Conservation (phyloP, 345 rosid genomes). For the Theobroma cacao region DNA sequence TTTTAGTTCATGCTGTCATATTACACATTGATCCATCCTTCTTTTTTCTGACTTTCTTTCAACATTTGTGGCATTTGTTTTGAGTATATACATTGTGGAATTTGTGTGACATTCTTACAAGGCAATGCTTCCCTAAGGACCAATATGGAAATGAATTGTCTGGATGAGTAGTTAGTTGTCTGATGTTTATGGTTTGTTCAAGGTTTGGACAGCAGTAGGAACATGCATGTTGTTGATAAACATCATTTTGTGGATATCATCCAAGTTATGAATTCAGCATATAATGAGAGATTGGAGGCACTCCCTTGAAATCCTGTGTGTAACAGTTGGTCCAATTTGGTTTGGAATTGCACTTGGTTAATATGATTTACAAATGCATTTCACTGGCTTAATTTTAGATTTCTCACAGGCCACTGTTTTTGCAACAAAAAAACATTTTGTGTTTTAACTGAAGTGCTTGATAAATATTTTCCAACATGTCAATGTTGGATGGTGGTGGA, state of each 20-base stretch:
- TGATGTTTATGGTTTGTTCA: background rate
- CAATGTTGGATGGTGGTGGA: slow-evolving; percentile 11
- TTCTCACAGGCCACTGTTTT: background rate
- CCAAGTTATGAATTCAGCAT: background rate
- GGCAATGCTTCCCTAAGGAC: background rate
- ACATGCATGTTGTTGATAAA: background rate
- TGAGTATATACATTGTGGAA: background rate
- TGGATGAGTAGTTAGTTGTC: background rate
- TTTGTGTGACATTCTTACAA: background rate
- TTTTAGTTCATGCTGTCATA: background rate
- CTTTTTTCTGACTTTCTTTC: background rate
- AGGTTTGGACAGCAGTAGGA: background rate
- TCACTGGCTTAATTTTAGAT: background rate
- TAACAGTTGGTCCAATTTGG: background rate
- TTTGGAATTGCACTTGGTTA: background rate
- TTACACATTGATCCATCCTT: background rate
- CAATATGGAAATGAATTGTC: background rate
- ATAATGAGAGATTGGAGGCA: background rate
- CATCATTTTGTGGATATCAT: background rate
- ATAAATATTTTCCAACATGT: background rate
- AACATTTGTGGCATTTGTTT: background rate
- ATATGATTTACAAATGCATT: background rate
- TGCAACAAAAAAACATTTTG: background rate
- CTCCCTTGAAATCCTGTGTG: background rate
- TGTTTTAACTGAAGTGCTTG: background rate